Conservation (phyloP, 257 asterid species). For the Fraxinus cuspidata region DNA sequence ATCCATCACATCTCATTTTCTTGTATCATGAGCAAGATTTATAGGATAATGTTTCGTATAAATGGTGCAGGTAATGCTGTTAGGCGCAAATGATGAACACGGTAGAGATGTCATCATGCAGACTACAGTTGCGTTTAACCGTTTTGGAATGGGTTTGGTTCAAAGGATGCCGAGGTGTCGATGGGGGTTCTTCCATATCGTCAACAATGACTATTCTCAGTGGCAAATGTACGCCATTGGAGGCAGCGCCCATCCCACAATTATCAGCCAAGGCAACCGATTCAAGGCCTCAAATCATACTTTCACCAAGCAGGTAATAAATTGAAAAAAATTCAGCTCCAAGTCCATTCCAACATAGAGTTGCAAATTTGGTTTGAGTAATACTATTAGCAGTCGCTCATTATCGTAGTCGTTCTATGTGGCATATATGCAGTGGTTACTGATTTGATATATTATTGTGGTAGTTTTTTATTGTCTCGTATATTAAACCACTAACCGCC, state of each 20-base stretch:
- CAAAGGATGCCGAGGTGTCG: conserved; percentile 54
- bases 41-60: background rate
- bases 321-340: background rate
- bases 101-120: conserved; percentile 45
- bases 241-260: conserved; percentile 43
- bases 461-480: too few species aligned
- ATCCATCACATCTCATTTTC: background rate
- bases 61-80: conserved; percentile 35
- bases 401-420: too few species aligned
- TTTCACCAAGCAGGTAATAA: conserved; percentile 32
- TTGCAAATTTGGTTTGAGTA: too few species aligned
- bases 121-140: conserved; percentile 53
- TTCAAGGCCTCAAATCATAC: conserved; percentile 33
- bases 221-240: conserved; percentile 55
- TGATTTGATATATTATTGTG: too few species aligned
- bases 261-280: conserved; percentile 52
- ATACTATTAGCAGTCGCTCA: too few species aligned
- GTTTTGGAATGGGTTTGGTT: conserved; percentile 48
- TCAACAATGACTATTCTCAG: conserved; percentile 46
- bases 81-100: conserved; percentile 28
- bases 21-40: background rate
- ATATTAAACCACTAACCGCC: too few species aligned
- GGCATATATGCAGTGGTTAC: too few species aligned
- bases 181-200: conserved; percentile 35
- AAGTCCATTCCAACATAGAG: background rate